phyloP scores from a whole-genome alignment of 495 filamentous ascomycete genomes.

The Penicillium canescens region DNA sequence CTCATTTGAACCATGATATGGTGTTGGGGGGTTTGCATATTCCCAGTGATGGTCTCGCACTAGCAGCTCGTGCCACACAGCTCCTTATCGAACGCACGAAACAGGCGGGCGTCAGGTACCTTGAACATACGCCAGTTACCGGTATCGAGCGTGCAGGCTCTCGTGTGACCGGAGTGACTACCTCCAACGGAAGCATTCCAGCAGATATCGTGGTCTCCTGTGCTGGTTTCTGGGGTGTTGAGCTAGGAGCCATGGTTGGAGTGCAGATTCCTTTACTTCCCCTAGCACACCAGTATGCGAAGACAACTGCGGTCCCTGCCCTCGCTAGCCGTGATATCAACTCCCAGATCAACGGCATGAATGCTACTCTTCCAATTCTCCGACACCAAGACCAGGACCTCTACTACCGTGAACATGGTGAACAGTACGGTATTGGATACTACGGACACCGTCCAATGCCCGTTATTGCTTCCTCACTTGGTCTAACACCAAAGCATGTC shows the following conservation, averaged over 20 bases:
- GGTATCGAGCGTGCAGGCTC: conserved; percentile 35
- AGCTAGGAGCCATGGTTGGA: conserved; percentile 52
- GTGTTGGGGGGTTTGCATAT: conserved; percentile 51
- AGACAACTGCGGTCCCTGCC: conserved; percentile 41
- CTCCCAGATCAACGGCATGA: conserved; percentile 31
- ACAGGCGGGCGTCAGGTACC: conserved; percentile 47
- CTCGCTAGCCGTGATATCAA: conserved; percentile 34
- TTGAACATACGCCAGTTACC: conserved; percentile 45
- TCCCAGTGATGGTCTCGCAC: conserved; percentile 50
- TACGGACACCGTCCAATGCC: conserved; percentile 56
- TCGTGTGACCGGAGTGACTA: conserved; percentile 46
- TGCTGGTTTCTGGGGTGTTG: conserved; percentile 56
- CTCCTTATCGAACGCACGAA: conserved; percentile 48
- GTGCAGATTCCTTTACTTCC: conserved; percentile 49
- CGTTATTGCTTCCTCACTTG: conserved; percentile 41
- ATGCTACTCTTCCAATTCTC: conserved; percentile 47
- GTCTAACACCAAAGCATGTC: conserved; percentile 42
- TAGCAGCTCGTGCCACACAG: conserved; percentile 50
- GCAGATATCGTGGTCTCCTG: conserved; percentile 53
- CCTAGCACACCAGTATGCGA: conserved; percentile 53
- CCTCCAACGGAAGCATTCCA: conserved; percentile 35
- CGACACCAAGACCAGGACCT: conserved; percentile 54
- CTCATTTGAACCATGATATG: conserved; percentile 42
- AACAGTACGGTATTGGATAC: conserved; percentile 53
- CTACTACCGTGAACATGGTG: conserved; percentile 55